Percentiles rank a stretch among this genome's conserved stretches.
phyloP scores from a whole-genome alignment of 2,329 filamentous ascomycete species.

The Pseudogymnoascus sp. region DNA sequence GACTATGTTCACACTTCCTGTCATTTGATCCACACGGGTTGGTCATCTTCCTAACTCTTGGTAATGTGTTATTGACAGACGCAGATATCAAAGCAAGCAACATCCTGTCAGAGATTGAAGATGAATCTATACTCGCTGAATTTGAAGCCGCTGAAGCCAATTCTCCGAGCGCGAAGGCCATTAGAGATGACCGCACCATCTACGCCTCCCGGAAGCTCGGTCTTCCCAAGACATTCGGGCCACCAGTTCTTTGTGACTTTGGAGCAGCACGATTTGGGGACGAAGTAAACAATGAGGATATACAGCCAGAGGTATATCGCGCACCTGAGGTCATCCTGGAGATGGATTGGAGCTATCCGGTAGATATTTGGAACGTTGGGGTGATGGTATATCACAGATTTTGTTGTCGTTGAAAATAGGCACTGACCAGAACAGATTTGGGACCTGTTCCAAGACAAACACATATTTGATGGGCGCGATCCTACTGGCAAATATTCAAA shows the following conservation, averaged over 20 bases:
- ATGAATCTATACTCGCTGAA: conserved; percentile 22
- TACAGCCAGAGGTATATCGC: conserved; percentile 20
- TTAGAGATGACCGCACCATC: conserved; percentile 24
- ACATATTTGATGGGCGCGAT: conserved; percentile 10
- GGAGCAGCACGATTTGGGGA: conserved; percentile 18
- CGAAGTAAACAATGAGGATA: conserved; percentile 14
- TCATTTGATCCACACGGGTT: conserved; percentile 21
- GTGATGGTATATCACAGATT: conserved; percentile 23
- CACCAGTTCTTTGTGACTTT: conserved; percentile 27
- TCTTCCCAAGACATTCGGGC: conserved; percentile 22
- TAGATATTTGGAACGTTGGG: conserved; percentile 31
- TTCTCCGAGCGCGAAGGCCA: conserved; percentile 23
- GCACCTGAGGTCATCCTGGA: conserved; percentile 20
- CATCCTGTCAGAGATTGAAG: conserved; percentile 24
- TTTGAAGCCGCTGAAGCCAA: conserved; percentile 25
- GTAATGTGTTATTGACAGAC: background rate
- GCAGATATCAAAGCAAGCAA: conserved; percentile 28
- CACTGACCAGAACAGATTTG: conserved; percentile 18
- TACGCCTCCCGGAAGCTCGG: conserved; percentile 22
- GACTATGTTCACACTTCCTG: conserved; percentile 22
- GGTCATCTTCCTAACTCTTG: background rate
- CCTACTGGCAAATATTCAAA: conserved; percentile 22
- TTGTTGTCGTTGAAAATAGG: conserved; percentile 20
- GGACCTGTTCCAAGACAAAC: conserved; percentile 12
- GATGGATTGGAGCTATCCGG: conserved; percentile 17